A percentile compares a stretch with the other conserved stretches of the same genome.
Conservation (phyloP, 148 eudicot genomes). For the Tetragonia tetragonoides region DNA sequence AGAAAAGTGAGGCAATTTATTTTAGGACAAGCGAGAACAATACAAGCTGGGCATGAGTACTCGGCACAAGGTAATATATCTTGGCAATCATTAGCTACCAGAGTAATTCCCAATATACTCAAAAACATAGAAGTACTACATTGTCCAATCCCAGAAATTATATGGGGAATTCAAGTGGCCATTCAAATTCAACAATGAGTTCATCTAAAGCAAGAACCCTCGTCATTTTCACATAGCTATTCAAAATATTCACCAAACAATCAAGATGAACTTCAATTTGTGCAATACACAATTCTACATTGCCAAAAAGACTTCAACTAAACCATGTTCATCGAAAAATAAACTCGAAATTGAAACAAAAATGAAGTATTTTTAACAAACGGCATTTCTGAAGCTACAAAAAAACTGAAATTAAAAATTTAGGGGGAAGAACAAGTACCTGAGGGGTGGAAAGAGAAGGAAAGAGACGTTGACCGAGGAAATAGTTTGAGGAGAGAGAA, state of each 20-base stretch:
- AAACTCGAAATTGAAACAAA: constrained; percentile 5
- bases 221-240: background rate
- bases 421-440: constrained; percentile 7
- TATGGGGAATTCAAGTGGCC: background rate
- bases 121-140: too few relatives aligned
- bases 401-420: background rate
- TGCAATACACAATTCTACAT: constrained; percentile 4
- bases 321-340: background rate
- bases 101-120: too few relatives aligned
- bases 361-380: background rate
- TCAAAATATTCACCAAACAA: constrained; percentile 3
- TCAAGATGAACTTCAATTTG: background rate
- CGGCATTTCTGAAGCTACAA: background rate
- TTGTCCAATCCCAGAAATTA: background rate
- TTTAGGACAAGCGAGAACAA: too few relatives aligned
- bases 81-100: too few relatives aligned
- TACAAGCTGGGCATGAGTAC: too few relatives aligned
- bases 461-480: constrained; percentile 63
- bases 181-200: background rate
- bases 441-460: constrained; percentile 43
- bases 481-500: constrained; percentile 70
- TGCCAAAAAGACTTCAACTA: background rate
- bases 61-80: too few relatives aligned
- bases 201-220: background rate
- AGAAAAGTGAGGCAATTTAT: too few relatives aligned